Evolutionary conservation across 345 rosid species (phyloP).

Genomic region (Garcia nutans): DNA sequence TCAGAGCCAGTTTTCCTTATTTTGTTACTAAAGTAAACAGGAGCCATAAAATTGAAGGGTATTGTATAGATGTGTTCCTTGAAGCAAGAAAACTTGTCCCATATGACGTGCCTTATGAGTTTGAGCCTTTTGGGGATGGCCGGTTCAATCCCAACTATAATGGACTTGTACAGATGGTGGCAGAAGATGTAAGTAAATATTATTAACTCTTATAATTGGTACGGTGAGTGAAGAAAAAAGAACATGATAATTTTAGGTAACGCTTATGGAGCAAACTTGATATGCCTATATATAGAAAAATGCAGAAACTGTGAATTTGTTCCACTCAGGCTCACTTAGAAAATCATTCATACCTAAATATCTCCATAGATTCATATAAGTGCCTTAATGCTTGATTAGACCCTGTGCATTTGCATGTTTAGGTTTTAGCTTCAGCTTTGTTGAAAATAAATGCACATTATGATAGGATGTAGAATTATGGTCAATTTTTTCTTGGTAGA

Average conservation of each 20-base stretch:
- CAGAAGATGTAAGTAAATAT: conserved; percentile 54
- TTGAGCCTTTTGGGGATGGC: conserved; percentile 67
- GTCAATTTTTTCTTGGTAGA: not conserved
- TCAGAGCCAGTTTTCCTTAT: conserved; percentile 67
- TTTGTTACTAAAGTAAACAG: conserved; percentile 56
- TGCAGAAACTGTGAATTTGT: not conserved
- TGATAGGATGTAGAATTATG: not conserved
- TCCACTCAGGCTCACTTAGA: not conserved
- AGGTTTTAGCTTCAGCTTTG: not conserved
- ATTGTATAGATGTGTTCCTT: conserved; percentile 70
- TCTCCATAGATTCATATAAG: not conserved
- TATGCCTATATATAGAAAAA: not conserved
- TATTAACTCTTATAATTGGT: not conserved
- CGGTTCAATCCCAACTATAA: conserved; percentile 60
- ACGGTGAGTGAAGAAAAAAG: not conserved
- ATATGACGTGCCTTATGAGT: conserved; percentile 64
- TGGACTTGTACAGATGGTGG: conserved; percentile 50
- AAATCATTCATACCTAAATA: not conserved
- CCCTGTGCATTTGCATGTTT: not conserved
- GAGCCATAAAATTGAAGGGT: conserved; percentile 57
- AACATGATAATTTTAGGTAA: not conserved
- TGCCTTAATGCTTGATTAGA: not conserved
- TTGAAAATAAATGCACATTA: not conserved
- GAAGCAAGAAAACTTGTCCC: conserved; percentile 69
- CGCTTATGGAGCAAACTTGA: conserved; percentile 2